Conservation (phyloP, 805 yeast species). For the Groenewaldozyma tartarivorans region DNA sequence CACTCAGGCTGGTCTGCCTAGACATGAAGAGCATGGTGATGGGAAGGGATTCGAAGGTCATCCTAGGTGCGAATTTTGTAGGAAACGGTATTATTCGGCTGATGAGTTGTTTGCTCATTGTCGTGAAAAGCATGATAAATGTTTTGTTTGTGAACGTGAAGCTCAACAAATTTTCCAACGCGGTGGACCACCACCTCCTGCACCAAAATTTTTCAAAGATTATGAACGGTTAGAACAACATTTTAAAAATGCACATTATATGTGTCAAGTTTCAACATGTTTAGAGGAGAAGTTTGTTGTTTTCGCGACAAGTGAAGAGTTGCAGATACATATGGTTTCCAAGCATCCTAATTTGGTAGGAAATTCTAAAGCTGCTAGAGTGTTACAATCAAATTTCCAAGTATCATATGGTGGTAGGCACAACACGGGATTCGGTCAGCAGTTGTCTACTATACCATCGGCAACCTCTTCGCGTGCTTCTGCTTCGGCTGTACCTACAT, state of each 20-base stretch:
- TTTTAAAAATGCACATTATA: conserved; percentile 63
- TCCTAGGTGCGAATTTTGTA: conserved; percentile 79
- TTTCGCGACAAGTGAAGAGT: conserved; percentile 74
- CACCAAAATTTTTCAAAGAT: conserved; percentile 69
- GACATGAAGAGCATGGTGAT: conserved; percentile 70
- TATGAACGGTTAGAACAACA: conserved; percentile 70
- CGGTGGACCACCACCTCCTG: conserved; percentile 30
- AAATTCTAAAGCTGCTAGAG: conserved; percentile 25
- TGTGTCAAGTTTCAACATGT: conserved; percentile 69
- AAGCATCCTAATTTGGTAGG: conserved; percentile 63
- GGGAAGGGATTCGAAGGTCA: conserved; percentile 73
- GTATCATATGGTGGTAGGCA: conserved; percentile 17
- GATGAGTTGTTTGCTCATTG: conserved; percentile 80
- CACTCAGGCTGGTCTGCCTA: conserved; percentile 49
- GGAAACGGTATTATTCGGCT: conserved; percentile 70
- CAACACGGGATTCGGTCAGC: conserved; percentile 43
- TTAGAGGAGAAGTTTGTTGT: conserved; percentile 87
- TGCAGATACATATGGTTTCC: conserved; percentile 77
- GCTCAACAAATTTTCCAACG: conserved; percentile 21
- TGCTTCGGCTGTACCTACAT: conserved; percentile 1
- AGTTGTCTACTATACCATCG: conserved; percentile 47
- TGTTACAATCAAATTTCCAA: conserved; percentile 13
- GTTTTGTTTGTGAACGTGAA: conserved; percentile 76
- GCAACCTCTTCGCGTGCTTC: conserved; percentile 7
- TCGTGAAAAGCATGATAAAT: conserved; percentile 75